Evolutionary conservation across 1,284 basidiomycete species (phyloP), one percentile per base, ranked within the genome.

Genomic region (Mycena citricolor): DNA sequence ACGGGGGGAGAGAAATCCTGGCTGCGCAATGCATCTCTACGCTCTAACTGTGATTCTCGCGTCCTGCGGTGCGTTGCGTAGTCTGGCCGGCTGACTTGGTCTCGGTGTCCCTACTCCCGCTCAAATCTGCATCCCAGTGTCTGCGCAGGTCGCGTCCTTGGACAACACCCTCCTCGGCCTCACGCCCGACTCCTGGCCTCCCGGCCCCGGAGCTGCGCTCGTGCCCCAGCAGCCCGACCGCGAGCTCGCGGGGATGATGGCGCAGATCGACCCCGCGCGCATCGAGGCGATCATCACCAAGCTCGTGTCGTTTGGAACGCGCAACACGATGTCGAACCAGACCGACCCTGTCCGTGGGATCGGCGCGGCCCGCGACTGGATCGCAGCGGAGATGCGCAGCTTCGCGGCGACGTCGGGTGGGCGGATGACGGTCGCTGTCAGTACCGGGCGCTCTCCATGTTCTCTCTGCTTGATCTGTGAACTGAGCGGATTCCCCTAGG

Each of bases 361-460:
- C 30, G 75, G 75, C 20, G 76, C 75, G 11, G 72, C 76, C n/a
- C 60, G 74, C 33, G 73, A 76, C 61, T 79, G 75, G 74, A 71
- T 78, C 50, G 71, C 70, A 4, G 57, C 66, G 4, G 61, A 77
- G 56, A 68, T 77, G 67, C 64, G 62, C 13, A 52, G 57, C 3
- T 67, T 69, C 44, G 72, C 73, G 1, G 61, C 62, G 4, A 56
- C 67, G 4, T 75, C 71, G 8, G 65, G 65, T 26, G 74, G 74
- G 24, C 66, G 69, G 30, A 71, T 75, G 65, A 69, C 64, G 11
- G 68, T 79, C 21, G 58, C 63, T 12, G 51, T 49, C 14, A 7
- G 50, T 20, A 30, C 8, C 19, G 12, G 22, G 21, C 11, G 25
- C n/a, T 19, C 4, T n/a, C 14, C 13, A 14, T 12, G 8, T 13